A percentile compares a stretch with the other conserved stretches of the same genome.
phyloP scores from a whole-genome alignment of 768 basidiomycete genomes.

The Xerocomellus amylosporus region DNA sequence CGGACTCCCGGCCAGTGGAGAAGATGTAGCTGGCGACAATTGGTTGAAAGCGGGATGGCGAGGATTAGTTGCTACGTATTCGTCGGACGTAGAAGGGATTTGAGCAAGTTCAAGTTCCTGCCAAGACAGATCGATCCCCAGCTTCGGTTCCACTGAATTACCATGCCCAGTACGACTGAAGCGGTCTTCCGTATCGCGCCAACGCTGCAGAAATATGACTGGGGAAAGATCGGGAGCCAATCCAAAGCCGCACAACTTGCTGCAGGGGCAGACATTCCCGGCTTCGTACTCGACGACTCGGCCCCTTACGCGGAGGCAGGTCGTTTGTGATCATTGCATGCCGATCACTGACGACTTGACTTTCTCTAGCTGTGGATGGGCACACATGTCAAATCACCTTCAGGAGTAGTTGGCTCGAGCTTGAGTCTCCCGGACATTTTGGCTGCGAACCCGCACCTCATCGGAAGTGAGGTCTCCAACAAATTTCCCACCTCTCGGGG shows the following conservation, averaged over 20 bases:
- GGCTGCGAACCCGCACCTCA: constrained; percentile 60
- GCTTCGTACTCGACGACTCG: constrained; percentile 64
- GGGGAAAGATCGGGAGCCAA: constrained; percentile 81
- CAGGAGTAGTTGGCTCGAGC: constrained; percentile 47
- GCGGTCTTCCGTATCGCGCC: constrained; percentile 77
- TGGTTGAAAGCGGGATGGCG: too few relatives aligned
- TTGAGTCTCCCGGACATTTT: constrained; percentile 58
- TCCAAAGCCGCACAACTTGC: constrained; percentile 92
- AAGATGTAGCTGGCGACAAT: too few relatives aligned
- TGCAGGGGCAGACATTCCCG: constrained; percentile 53
- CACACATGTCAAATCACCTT: constrained; percentile 80
- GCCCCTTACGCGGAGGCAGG: constrained; percentile 92
- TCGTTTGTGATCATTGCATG: background rate
- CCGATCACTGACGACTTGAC: constrained; percentile 5
- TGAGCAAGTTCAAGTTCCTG: background rate
- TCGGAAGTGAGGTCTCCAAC: constrained; percentile 56
- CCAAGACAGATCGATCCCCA: background rate
- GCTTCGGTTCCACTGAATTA: background rate
- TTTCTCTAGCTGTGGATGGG: constrained; percentile 92
- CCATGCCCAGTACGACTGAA: constrained; percentile 25
- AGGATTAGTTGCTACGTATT: too few relatives aligned
- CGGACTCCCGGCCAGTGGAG: too few relatives aligned
- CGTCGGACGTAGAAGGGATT: background rate
- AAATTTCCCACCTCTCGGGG: constrained; percentile 56
- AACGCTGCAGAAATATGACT: constrained; percentile 89